Evolutionary conservation across 2,329 filamentous ascomycete species (phyloP), one percentile per base, ranked within the genome.

Genomic region (Tolypocladium ovalisporum): DNA sequence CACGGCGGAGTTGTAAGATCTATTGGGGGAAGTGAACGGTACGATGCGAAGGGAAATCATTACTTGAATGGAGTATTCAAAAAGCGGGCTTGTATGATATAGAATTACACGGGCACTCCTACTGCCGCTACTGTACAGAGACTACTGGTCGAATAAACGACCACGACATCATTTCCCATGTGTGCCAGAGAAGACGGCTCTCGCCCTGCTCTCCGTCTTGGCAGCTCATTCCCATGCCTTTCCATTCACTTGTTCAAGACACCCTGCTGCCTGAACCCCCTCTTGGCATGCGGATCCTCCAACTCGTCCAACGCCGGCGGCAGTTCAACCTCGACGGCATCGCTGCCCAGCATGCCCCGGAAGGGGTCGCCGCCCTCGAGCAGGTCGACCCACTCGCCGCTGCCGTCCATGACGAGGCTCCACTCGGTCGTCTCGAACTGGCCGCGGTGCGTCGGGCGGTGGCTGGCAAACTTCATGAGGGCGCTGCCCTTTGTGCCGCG

Each of bases 351-450:
- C 55, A 80, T 71, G 19, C 72, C 78, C 65, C 70, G 73, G 69
- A 94, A 91, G 47, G 89, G 88, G 76, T 94, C 79, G 59, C 74
- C 77, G 5, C 80, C 83, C 64, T 89, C 84, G 61, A 97, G 78
- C 70, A 99, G 73, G 68, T 95, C 87, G 62, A 97, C 73, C 69
- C 73, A 77, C 49, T 62, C 63, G 44, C 81, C 80, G 44, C 19
- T 17, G 62, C 87, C 83, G 55, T 77, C 77, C 61, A 83, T 84
- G 70, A 86, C 84, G 65, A 99, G 75, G 68, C 87, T 94, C 92
- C 93, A 99, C 77, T 92, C 89, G 58, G 86, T 82, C 39, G 94
- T 99, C 75, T 90, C 86, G 72, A 96, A 97, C 77, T 82, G 73
- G 40, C 77, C 78, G 65, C 82, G 81, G 58, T 76, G 64, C 9